Conservation (phyloP, 805 yeast genomes). For the Yarrowia osloensis region DNA sequence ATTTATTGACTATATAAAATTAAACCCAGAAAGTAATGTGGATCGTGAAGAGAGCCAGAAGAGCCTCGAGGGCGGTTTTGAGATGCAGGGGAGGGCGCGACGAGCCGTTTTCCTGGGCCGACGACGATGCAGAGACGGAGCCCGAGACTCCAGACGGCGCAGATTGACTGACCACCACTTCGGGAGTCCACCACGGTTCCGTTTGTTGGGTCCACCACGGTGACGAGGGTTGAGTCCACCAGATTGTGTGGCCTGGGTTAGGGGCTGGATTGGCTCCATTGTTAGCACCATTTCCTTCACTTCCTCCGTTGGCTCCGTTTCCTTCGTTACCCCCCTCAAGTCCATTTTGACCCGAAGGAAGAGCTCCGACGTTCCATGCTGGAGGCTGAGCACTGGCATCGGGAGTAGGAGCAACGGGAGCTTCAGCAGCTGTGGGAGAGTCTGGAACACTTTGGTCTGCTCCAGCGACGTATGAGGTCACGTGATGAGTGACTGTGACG, state of each 20-base stretch:
- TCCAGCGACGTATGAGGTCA: background rate
- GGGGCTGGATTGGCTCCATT: background rate
- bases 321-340: too few species aligned
- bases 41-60: background rate
- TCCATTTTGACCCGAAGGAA: background rate
- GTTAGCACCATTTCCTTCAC: too few species aligned
- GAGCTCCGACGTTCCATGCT: background rate
- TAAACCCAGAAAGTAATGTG: background rate
- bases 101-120: background rate
- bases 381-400: background rate
- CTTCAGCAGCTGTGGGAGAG: background rate
- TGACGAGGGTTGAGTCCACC: slow-evolving; percentile 6
- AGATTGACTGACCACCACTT: background rate
- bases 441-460: background rate
- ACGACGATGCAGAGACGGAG: background rate
- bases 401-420: background rate
- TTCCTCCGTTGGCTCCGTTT: too few species aligned
- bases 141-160: background rate
- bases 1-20: background rate
- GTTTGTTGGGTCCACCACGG: slow-evolving; percentile 21
- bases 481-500: background rate
- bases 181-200: slow-evolving; percentile 14
- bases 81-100: background rate
- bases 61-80: background rate
- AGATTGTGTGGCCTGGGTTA: background rate